Evolutionary conservation across 306 rosid genomes (phyloP), one percentile per base, ranked within the genome.

Genomic region (Ammopiptanthus mongolicus): DNA sequence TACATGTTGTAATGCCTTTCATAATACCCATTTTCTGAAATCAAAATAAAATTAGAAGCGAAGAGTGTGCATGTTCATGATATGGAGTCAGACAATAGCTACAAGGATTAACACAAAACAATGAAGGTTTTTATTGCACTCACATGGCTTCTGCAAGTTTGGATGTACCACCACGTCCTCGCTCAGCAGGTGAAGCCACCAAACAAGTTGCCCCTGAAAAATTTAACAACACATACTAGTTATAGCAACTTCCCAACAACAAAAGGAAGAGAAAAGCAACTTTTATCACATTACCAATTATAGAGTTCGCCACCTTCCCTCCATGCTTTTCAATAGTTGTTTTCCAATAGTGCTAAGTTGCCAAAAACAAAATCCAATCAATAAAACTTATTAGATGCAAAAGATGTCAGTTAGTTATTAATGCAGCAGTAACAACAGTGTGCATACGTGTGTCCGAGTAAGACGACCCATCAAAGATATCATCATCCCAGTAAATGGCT

Each of bases 381-480:
- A 62, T 9, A 36, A 65, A 41, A 13, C 47, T 31, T 34, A 42
- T 37, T 41, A 59, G 34, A 63, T 51, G n/a, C 56, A 19, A 56
- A 50, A 70, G 47, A 10, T 41, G 44, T 37, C 7, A 33, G 47
- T 10, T 44, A 23, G 52, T 34, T 8, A 65, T 13, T 42, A 33
- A 2, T 67, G 18, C 29, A 33, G 50, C 5, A 23, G 8, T 4
- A 67, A 19, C 17, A 56, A n/a, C n/a, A 64, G 21, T 58, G 11
- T 72, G 42, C 88, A 47, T 86, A 90, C 96, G 73, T 90, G 97
- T 65, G 97, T 90, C 62, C 87, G 44, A 23, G 83, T 69, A 53
- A 90, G 97, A 75, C 93, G 96, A 10, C 97, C 97, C 84, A 87
- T 91, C 5, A 95, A 73, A n/a, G 96, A 87, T 17, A 95, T 85